phyloP scores from a whole-genome alignment of 208 protist genomes.

The Trypanosoma theileri region DNA sequence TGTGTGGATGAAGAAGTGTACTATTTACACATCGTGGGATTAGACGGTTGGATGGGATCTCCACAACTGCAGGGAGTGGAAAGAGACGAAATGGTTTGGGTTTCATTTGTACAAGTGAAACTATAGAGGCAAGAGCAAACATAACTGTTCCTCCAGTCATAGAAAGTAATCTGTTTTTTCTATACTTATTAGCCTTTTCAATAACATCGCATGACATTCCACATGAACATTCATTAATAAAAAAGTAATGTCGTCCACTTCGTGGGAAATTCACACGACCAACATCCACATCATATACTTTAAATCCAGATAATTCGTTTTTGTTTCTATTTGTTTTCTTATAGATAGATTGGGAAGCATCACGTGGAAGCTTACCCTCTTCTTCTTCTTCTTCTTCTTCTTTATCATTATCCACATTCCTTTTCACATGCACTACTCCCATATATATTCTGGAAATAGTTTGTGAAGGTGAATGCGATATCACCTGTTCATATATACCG shows the following conservation, averaged over 20 bases:
- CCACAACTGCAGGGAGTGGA: constrained; percentile 32
- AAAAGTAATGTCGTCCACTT: constrained; percentile 56
- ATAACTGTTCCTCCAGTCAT: constrained; percentile 47
- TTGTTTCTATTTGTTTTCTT: background rate
- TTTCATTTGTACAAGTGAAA: constrained; percentile 50
- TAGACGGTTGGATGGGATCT: constrained; percentile 23
- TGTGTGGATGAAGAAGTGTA: constrained; percentile 13
- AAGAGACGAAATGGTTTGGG: constrained; percentile 55
- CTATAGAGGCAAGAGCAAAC: constrained; percentile 51
- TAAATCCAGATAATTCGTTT: constrained; percentile 8
- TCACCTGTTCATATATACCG: constrained; percentile 9
- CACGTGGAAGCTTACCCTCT: background rate
- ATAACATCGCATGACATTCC: constrained; percentile 85
- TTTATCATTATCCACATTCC: background rate
- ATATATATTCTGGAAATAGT: background rate
- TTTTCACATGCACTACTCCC: background rate
- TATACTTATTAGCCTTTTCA: constrained; percentile 52
- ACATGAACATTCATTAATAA: constrained; percentile 83
- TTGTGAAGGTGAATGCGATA: background rate
- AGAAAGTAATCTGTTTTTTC: constrained; percentile 35
- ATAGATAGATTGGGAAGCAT: background rate
- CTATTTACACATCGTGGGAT: background rate
- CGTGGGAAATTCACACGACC: constrained; percentile 71
- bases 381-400: background rate
- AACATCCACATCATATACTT: constrained; percentile 57